Percentiles rank a stretch among this genome's conserved stretches.
Conservation (phyloP, 2,329 filamentous ascomycete species). For the Pseudohalonectria lignicola region DNA sequence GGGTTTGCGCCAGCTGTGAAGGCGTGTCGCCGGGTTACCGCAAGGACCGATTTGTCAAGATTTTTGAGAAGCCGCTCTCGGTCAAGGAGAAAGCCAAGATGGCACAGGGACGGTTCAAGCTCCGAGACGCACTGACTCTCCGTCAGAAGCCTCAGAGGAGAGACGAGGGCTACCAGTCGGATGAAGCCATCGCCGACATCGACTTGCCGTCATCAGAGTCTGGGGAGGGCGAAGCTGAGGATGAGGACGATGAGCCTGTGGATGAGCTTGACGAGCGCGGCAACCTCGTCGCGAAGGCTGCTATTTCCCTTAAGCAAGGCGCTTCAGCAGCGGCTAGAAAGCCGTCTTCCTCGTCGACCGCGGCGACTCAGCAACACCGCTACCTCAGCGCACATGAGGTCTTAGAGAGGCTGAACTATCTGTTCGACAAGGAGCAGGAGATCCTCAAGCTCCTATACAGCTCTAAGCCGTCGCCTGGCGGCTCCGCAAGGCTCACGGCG, state of each 20-base stretch:
- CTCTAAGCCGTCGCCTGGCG: conserved; percentile 53
- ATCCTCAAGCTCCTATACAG: conserved; percentile 78
- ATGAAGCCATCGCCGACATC: conserved; percentile 63
- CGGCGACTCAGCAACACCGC: conserved; percentile 39
- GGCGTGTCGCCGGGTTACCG: conserved; percentile 74
- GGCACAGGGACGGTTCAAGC: conserved; percentile 55
- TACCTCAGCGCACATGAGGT: conserved; percentile 82
- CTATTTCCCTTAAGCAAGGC: no score
- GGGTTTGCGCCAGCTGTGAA: conserved; percentile 54
- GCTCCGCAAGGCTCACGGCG: conserved; percentile 46
- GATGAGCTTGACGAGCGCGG: conserved; percentile 42
- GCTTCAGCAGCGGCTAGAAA: no score
- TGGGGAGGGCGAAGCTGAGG: conserved; percentile 27
- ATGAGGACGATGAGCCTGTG: conserved; percentile 32
- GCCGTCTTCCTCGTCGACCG: conserved; percentile 37
- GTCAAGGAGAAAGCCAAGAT: conserved; percentile 69
- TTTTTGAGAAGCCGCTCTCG: conserved; percentile 74
- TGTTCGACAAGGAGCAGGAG: conserved; percentile 83
- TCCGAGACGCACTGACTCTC: conserved; percentile 59
- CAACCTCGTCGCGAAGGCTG: conserved; percentile 44
- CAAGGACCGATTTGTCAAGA: conserved; percentile 85
- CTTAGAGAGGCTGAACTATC: conserved; percentile 59
- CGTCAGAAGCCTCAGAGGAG: conserved; percentile 21
- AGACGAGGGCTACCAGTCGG: conserved; percentile 35
- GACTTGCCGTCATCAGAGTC: conserved; percentile 35